phyloP scores from a whole-genome alignment of 2,329 filamentous ascomycete genomes.

The Sporothrix luriei region DNA sequence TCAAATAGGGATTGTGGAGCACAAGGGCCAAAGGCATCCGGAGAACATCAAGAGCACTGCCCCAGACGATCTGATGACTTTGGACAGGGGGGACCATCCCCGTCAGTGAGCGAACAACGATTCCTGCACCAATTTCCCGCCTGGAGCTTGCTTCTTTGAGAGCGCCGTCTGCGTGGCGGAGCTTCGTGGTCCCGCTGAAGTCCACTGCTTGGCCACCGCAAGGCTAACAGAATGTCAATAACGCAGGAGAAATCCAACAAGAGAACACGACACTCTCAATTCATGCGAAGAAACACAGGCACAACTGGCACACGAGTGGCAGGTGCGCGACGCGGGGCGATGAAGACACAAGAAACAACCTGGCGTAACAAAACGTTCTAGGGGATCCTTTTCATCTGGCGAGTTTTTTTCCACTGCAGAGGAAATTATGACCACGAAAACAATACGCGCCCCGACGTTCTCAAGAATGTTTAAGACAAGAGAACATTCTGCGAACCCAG shows the following conservation, averaged over 20 bases:
- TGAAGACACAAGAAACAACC: background rate
- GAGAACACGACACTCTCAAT: background rate
- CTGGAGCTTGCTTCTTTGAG: background rate
- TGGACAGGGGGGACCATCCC: background rate
- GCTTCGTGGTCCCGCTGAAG: slow-evolving; percentile 15
- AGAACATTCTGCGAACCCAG: slow-evolving; percentile 9
- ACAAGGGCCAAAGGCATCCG: background rate
- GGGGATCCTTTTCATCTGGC: background rate
- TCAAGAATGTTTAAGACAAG: background rate
- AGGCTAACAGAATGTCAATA: background rate
- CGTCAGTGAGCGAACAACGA: background rate
- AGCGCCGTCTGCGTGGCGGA: slow-evolving; percentile 19
- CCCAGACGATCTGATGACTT: slow-evolving; percentile 20
- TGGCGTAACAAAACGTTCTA: background rate
- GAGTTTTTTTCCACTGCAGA: background rate
- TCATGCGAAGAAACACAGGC: background rate
- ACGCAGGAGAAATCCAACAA: background rate
- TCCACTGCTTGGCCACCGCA: background rate
- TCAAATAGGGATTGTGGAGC: background rate
- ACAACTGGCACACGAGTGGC: background rate
- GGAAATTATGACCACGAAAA: background rate
- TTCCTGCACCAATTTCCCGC: background rate
- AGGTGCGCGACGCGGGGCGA: slow-evolving; percentile 3
- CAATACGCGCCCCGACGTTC: background rate
- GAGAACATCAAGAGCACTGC: slow-evolving; percentile 21